Evolutionary conservation across 768 basidiomycete genomes (phyloP), one percentile per base, ranked within the genome.

Genomic region (Calocera viscosa): DNA sequence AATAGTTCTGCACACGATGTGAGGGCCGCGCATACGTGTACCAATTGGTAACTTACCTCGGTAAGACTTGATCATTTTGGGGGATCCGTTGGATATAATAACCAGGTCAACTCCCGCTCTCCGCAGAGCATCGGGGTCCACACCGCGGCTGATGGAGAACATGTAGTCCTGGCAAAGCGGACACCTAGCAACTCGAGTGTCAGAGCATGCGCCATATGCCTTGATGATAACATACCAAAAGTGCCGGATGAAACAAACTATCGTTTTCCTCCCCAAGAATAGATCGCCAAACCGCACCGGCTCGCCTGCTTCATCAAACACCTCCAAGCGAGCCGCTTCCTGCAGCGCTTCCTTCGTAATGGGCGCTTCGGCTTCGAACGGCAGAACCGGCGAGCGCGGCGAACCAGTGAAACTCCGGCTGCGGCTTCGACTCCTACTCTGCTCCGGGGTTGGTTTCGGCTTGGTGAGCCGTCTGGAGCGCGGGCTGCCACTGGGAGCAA

Each of bases 101-200:
- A 92, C 80, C 49, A 93, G 74, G 65, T 84, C 82, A 33, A 87
- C 80, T 30, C 79, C 78, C 26, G 81, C 79, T 68, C 76, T 74
- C 67, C 79, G 76, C 26, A 89, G 78, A 5, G 78, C 75, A 75
- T 78, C 78, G 67, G 77, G 73, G 70, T 82, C 69, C 69, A 85
- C 74, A 53, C 82, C 79, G 64, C 73, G 78, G 76, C 78, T 76
- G 69, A 90, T 80, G 35, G 85, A 86, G 43, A 83, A 79, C 81
- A 94, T 85, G 75, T 94, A 96, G 74, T 95, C 92, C 72, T 92
- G 90, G 75, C 90, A 91, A 14, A 86, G 76, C 0, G 89, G 87
- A 73, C 91, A 94, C 82, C 84, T 83, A 43, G 65, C 7, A 33
- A 38, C 32, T 49, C 22, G 47, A 43, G 65, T n/a, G 60, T 64